These are phyloP conservation scores for Cordia subcordata DNA, from an alignment of 257 asterid genomes.

Conservation along the genomic window DNA sequence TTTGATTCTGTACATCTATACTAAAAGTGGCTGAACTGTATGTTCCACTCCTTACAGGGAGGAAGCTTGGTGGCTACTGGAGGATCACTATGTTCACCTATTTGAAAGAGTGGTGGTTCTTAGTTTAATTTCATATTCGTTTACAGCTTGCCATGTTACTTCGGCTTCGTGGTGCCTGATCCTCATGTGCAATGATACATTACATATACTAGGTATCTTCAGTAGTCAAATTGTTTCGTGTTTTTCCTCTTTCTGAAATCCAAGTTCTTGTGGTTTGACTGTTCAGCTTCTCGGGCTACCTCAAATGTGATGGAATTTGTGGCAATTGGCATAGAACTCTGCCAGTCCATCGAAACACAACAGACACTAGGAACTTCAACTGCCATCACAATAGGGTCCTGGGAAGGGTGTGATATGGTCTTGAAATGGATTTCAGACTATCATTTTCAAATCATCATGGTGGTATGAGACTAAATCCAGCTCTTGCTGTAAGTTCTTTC, in stretches of 20 bases:
- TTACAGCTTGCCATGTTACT: no score
- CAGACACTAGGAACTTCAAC: no score
- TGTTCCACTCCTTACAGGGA: constrained; percentile 11
- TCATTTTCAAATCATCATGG: not conserved
- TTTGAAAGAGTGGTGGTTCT: not conserved
- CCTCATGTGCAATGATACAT: no score
- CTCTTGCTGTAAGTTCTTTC: not conserved
- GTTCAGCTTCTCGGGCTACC: not conserved
- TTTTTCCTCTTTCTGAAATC: not conserved
- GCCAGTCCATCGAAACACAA: not conserved
- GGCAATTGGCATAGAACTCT: not conserved
- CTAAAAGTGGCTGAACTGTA: constrained; percentile 7
- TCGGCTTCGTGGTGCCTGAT: no score
- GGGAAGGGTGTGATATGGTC: not conserved
- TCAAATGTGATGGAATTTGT: not conserved
- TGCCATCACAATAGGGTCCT: no score
- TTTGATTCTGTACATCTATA: no score
- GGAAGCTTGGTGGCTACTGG: constrained; percentile 14
- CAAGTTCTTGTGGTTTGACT: not conserved
- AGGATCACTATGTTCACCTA: not conserved
- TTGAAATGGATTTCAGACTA: not conserved
- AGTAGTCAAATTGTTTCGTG: not conserved
- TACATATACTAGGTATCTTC: no score
- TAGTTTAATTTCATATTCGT: no score
- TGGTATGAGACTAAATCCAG: not conserved